Base-by-base conservation (phyloP, 73 alveolate species). In the Paramecium tetraurelia region DNA sequence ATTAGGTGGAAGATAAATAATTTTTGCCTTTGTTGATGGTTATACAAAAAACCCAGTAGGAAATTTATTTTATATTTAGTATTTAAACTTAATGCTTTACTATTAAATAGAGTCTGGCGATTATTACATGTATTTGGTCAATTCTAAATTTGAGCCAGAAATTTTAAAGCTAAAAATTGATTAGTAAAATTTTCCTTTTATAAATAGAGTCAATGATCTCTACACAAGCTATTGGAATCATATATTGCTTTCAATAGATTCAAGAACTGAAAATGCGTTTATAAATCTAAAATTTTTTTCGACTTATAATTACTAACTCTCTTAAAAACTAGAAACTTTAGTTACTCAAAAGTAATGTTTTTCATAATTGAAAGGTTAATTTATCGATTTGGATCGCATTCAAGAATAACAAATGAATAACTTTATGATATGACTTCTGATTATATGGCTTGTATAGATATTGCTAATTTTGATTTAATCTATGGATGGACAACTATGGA, bases 401-500 rank as follows among this genome's bases (percentile, higher is more conserved):
- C 69, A 53, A 29, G 85, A 68, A 68, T 68, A 68, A 68, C 85
- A 7, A 68, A 68, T 22, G 85, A 68, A 12, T 16, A 31, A 7
- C 85, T 68, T 21, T 35, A 68, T 14, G 85, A 68, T 35, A 31
- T 33, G 48, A 43, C 20, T 22, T 33, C 85, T n/a, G 85, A 68
- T 24, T 33, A 31, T 35, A 68, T 4, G 48, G 41, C 48, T 0
- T 68, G 85, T 22, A 6, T 29, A 14, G 41, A 68, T 35, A 4
- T 68, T 33, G 85, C 85, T 12, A 68, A 68, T 68, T 68, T 68
- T 68, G 53, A 68, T 33, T 68, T 33, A 16, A 31, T 33, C 12
- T 24, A 31, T 68, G 85, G 85, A 4, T 68, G 85, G 85, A 35
- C 48, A 12, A 68, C 85, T 5, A 68, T 68, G 85, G 85, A 68